Conservation (phyloP, 495 filamentous ascomycete species). For the Neurospora sp. region DNA sequence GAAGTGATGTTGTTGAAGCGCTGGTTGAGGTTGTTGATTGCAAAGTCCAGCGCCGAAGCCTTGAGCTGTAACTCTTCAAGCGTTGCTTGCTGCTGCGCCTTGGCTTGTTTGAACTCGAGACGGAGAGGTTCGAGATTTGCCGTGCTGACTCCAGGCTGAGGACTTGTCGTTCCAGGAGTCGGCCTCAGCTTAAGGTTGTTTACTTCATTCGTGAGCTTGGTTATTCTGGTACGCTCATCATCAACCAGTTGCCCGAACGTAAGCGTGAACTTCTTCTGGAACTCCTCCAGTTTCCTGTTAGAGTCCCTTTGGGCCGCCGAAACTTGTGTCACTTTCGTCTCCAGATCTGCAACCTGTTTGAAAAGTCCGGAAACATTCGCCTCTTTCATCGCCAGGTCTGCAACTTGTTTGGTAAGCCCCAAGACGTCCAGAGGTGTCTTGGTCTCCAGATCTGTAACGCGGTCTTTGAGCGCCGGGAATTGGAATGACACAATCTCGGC, state of each 20-base stretch:
- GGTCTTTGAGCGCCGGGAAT: background rate
- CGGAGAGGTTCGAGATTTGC: background rate
- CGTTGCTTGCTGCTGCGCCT: background rate
- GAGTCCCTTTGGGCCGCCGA: background rate
- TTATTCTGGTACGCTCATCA: background rate
- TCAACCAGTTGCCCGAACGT: background rate
- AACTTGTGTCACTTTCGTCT: background rate
- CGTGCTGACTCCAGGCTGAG: background rate
- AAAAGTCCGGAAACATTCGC: background rate
- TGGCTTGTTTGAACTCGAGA: background rate
- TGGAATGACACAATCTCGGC: constrained; percentile 3
- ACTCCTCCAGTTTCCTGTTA: background rate
- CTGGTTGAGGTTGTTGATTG: constrained; percentile 7
- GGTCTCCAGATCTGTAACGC: background rate
- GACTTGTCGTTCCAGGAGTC: background rate
- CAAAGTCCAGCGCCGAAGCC: background rate
- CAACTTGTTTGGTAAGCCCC: background rate
- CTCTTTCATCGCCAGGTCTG: background rate
- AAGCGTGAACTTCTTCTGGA: background rate
- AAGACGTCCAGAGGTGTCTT: background rate
- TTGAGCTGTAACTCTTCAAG: background rate
- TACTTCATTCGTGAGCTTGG: background rate
- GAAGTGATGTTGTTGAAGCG: constrained; percentile 22
- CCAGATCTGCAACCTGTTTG: background rate
- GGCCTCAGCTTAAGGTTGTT: background rate